phyloP scores from a whole-genome alignment of 805 yeast genomes.

The Kluyveromyces nonfermentans region DNA sequence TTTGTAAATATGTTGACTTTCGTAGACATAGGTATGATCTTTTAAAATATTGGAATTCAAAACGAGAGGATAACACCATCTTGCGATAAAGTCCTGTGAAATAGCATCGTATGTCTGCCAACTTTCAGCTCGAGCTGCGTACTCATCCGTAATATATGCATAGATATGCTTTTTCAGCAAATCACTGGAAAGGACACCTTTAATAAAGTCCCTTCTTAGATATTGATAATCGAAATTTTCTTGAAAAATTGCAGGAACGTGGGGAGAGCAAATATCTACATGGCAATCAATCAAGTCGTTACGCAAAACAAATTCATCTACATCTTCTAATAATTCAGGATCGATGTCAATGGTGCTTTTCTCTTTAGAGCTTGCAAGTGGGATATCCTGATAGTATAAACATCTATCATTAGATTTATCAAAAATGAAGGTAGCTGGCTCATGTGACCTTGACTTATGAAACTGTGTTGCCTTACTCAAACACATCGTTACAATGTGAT shows the following conservation, averaged over 20 bases:
- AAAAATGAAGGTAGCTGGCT: slow-evolving; percentile 77
- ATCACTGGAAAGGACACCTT: slow-evolving; percentile 85
- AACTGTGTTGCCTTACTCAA: slow-evolving; percentile 73
- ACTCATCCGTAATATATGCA: slow-evolving; percentile 73
- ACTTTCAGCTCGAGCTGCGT: slow-evolving; percentile 92
- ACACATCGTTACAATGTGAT: slow-evolving; percentile 92
- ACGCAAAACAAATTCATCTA: slow-evolving; percentile 69
- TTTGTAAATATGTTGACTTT: slow-evolving; percentile 78
- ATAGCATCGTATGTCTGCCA: slow-evolving; percentile 90
- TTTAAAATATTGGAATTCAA: slow-evolving; percentile 74
- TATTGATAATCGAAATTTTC: slow-evolving; percentile 93
- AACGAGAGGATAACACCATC: slow-evolving; percentile 89
- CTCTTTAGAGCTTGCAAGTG: slow-evolving; percentile 39
- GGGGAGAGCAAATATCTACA: slow-evolving; percentile 90
- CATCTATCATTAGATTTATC: slow-evolving; percentile 70
- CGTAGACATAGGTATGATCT: slow-evolving; percentile 69
- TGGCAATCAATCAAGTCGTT: slow-evolving; percentile 95
- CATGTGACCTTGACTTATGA: slow-evolving; percentile 78
- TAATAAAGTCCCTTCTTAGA: slow-evolving; percentile 77
- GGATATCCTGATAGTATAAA: slow-evolving; percentile 73
- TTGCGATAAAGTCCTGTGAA: slow-evolving; percentile 77
- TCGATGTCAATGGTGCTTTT: slow-evolving; percentile 55
- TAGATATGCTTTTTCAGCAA: slow-evolving; percentile 83
- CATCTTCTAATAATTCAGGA: slow-evolving; percentile 68
- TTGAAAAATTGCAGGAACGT: slow-evolving; percentile 89